phyloP scores from a whole-genome alignment of 2,329 filamentous ascomycete genomes.

The Ophiostoma novo-ulmi region DNA sequence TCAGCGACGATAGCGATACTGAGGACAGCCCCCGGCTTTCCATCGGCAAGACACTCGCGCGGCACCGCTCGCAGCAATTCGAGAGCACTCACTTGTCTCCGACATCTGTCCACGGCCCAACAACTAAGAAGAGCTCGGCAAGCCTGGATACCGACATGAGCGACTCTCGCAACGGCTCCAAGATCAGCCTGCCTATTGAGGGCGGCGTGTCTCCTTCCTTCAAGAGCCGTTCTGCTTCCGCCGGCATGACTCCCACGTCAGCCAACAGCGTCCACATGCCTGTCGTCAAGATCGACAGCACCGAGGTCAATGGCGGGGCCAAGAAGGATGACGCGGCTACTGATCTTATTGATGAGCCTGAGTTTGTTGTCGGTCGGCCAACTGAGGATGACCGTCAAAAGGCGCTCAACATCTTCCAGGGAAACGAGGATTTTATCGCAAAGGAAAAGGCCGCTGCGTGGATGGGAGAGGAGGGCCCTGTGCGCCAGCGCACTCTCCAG shows the following conservation, averaged over 20 bases:
- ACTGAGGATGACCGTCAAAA: conserved; percentile 68
- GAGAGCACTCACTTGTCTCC: conserved; percentile 16
- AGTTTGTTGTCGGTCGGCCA: conserved; percentile 53
- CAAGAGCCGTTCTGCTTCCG: conserved; percentile 33
- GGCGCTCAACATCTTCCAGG: conserved; percentile 78
- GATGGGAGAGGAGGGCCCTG: conserved; percentile 70
- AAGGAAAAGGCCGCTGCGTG: conserved; percentile 79
- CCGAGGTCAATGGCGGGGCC: conserved; percentile 4
- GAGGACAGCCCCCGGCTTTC: conserved; percentile 37
- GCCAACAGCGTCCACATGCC: conserved; percentile 31
- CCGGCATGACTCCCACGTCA: conserved; percentile 35
- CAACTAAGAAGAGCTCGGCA: conserved; percentile 19
- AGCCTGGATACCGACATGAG: conserved; percentile 35
- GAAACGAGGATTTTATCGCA: conserved; percentile 72
- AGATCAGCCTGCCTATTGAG: conserved; percentile 42
- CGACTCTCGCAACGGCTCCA: conserved; percentile 31
- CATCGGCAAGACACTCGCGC: conserved; percentile 20
- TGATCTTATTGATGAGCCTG: conserved; percentile 53
- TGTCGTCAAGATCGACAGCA: conserved; percentile 42
- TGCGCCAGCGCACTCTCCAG: conserved; percentile 53
- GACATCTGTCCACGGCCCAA: background rate
- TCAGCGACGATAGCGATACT: conserved; percentile 51
- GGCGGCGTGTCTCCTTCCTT: conserved; percentile 37
- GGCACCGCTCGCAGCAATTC: conserved; percentile 17
- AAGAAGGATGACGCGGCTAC: conserved; percentile 5